A percentile compares a stretch with the other conserved stretches of the same genome.
Conservation (phyloP, 139 green algal genomes). For the Chlorella sp. region DNA sequence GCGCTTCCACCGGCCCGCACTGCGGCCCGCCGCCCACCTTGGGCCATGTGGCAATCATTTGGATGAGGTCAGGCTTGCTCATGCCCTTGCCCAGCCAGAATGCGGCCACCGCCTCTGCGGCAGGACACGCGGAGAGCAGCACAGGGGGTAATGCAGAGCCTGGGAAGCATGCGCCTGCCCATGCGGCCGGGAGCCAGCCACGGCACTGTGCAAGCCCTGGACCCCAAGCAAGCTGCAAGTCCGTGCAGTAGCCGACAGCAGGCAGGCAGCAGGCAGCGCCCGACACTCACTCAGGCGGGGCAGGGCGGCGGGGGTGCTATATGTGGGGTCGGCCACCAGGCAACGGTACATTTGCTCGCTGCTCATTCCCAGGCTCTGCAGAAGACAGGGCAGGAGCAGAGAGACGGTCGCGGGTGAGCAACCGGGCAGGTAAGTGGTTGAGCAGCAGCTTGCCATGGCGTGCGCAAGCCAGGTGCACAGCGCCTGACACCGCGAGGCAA, state of each 20-base stretch:
- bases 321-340: neutral
- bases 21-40: too few species aligned
- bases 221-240: neutral
- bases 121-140: too few species aligned
- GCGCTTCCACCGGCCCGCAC: too few species aligned
- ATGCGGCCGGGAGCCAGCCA: too few species aligned
- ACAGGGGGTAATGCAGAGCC: neutral
- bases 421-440: neutral
- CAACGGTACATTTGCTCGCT: neutral
- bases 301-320: neutral
- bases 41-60: slow-evolving; percentile 8
- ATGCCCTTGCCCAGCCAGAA: slow-evolving; percentile 43
- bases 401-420: neutral
- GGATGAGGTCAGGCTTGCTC: neutral
- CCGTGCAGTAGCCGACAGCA: too few species aligned
- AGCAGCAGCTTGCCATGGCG: neutral
- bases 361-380: slow-evolving; percentile 24
- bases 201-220: too few species aligned
- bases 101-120: slow-evolving; percentile 9
- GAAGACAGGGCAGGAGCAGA: neutral
- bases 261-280: neutral
- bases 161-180: too few species aligned
- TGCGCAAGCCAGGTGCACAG: too few species aligned
- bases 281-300: neutral
- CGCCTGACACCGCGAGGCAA: too few species aligned